A percentile compares a stretch with the other conserved stretches of the same genome.
Evolutionary conservation across 169 alveolate genomes (phyloP).

Genomic region (Plasmodium falciparum): DNA sequence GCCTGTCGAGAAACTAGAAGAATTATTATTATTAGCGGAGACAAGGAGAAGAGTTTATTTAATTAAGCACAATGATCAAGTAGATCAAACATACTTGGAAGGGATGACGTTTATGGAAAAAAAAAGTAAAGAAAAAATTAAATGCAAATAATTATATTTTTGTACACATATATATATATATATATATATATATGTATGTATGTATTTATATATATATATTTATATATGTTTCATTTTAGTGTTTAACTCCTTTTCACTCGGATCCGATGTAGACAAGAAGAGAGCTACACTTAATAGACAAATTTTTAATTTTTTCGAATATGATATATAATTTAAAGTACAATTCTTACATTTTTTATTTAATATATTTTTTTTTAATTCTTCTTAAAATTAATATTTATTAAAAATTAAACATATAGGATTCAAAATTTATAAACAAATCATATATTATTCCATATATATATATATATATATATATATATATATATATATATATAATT

Average conservation of each 20-base stretch:
- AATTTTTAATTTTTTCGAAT: constrained; percentile 68
- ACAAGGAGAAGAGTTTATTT: constrained; percentile 81
- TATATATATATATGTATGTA: neutral
- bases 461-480: too few relatives aligned
- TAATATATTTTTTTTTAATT: too few relatives aligned
- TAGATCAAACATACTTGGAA: constrained; percentile 73
- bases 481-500: too few relatives aligned
- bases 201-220: neutral
- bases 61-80: constrained; percentile 76
- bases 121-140: constrained; percentile 38
- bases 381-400: too few relatives aligned
- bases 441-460: too few relatives aligned
- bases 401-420: too few relatives aligned
- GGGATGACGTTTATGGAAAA: constrained; percentile 74
- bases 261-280: constrained; percentile 53
- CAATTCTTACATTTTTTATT: too few relatives aligned
- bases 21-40: constrained; percentile 82
- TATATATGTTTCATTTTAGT: constrained; percentile 3
- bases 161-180: too few relatives aligned
- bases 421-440: too few relatives aligned
- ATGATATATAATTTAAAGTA: constrained; percentile 24
- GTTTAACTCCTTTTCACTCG: constrained; percentile 68
- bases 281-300: constrained; percentile 61
- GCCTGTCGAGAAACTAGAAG: constrained; percentile 87
- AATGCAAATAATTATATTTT: neutral